phyloP scores from a whole-genome alignment of 331 rosid species.

The Erythrophleum ivorense region DNA sequence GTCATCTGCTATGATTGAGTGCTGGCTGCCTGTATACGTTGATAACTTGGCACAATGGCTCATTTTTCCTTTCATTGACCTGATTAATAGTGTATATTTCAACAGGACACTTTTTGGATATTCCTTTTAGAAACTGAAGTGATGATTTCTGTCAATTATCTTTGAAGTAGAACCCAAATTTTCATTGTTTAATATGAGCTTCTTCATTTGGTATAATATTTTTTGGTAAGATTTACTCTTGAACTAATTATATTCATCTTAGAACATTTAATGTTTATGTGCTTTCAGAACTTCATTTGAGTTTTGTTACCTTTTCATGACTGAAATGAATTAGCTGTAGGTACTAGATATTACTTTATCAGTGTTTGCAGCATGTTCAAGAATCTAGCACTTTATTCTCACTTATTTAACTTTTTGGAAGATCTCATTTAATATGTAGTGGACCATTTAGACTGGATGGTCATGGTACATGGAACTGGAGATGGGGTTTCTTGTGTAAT shows the following conservation, averaged over 20 bases:
- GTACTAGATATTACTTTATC: neutral
- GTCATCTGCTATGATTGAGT: neutral
- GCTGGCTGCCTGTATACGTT: conserved; percentile 17
- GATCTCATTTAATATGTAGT: neutral
- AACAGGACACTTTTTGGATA: conserved; percentile 6
- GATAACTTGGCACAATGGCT: conserved; percentile 1
- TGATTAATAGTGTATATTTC: conserved; percentile 24
- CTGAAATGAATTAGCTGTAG: neutral
- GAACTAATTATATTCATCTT: neutral
- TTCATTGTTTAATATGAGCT: conserved; percentile 21
- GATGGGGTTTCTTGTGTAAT: neutral
- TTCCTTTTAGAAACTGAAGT: conserved; percentile 14
- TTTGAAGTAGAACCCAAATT: neutral
- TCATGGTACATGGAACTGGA: neutral
- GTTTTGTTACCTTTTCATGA: conserved; percentile 7
- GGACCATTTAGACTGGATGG: neutral
- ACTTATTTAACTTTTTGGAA: neutral
- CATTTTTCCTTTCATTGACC: conserved; percentile 26
- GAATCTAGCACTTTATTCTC: conserved; percentile 3
- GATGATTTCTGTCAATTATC: neutral
- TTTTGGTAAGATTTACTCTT: conserved; percentile 11
- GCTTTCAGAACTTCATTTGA: conserved; percentile 27
- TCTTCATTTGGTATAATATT: conserved; percentile 22
- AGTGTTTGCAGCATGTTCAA: conserved; percentile 11
- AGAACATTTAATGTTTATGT: conserved; percentile 1